phyloP scores from a whole-genome alignment of 1,284 basidiomycete species.

The Ceratobasidium sp. region DNA sequence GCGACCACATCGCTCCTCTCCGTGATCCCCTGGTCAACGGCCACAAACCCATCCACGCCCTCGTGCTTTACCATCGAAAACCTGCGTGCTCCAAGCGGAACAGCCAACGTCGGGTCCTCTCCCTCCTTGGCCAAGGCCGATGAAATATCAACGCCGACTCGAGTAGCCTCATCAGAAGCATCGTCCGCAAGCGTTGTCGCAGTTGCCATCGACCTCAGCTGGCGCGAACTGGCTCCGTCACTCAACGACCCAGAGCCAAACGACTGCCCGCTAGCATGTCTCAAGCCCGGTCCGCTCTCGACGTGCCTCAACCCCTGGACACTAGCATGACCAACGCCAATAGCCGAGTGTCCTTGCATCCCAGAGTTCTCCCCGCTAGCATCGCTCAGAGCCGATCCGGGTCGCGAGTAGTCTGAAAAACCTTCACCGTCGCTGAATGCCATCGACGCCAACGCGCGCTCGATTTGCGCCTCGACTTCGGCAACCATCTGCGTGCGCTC shows the following conservation, averaged over 20 bases:
- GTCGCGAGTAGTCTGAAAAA: conserved; percentile 47
- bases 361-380: conserved; percentile 13
- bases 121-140: conserved; percentile 16
- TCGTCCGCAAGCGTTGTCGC: conserved; percentile 67
- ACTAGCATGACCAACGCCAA: conserved; percentile 25
- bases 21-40: conserved; percentile 85
- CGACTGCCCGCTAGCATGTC: conserved; percentile 30
- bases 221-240: conserved; percentile 27
- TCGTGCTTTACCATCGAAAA: conserved; percentile 75
- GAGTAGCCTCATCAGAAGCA: conserved; percentile 50
- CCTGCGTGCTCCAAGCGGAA: conserved; percentile 62
- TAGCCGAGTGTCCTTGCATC: conserved; percentile 13
- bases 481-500: conserved; percentile 88
- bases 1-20: conserved; percentile 85
- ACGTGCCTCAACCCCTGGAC: conserved; percentile 20
- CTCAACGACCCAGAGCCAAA: conserved; percentile 19
- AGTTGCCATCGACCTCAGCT: conserved; percentile 32
- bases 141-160: conserved; percentile 31
- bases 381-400: conserved; percentile 34
- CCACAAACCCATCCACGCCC: conserved; percentile 74
- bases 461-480: conserved; percentile 88
- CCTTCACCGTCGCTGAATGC: conserved; percentile 74
- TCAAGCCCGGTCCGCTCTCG: conserved; percentile 35
- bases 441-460: conserved; percentile 84
- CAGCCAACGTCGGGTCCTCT: conserved; percentile 59